phyloP scores from a whole-genome alignment of 306 rosid genomes.

The Glycine soja region DNA sequence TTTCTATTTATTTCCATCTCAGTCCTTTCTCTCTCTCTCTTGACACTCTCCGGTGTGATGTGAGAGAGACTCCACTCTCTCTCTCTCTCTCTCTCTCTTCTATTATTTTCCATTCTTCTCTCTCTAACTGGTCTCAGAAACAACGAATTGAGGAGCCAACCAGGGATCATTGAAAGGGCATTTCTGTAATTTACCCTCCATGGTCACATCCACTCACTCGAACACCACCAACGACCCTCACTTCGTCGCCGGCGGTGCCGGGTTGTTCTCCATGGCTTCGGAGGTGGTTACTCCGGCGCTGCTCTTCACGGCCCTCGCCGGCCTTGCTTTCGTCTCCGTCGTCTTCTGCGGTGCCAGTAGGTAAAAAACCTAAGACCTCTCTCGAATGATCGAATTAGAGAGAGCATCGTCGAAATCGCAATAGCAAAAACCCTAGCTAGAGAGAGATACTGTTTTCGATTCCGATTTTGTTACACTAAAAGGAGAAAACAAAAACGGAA shows the following conservation, averaged over 20 bases:
- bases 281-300: constrained; percentile 54
- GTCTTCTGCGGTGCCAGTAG: constrained; percentile 77
- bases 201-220: constrained; percentile 61
- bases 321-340: constrained; percentile 64
- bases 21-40: constrained; percentile 12
- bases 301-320: constrained; percentile 76
- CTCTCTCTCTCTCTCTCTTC: constrained; percentile 27
- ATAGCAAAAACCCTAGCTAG: constrained; percentile 51
- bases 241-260: constrained; percentile 56
- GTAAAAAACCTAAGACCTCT: constrained; percentile 52
- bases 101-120: neutral
- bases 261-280: constrained; percentile 55
- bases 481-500: neutral
- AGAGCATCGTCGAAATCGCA: constrained; percentile 25
- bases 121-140: neutral
- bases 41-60: constrained; percentile 9
- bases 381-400: constrained; percentile 41
- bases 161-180: constrained; percentile 38
- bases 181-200: constrained; percentile 55
- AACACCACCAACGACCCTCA: constrained; percentile 49
- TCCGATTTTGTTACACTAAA: constrained; percentile 42
- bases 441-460: constrained; percentile 46
- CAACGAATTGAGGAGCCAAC: neutral
- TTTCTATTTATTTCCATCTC: constrained; percentile 33
- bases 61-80: constrained; percentile 29